Evolutionary conservation across 2,329 filamentous ascomycete species (phyloP), one percentile per base, ranked within the genome.

Genomic region (Clonostachys solani): DNA sequence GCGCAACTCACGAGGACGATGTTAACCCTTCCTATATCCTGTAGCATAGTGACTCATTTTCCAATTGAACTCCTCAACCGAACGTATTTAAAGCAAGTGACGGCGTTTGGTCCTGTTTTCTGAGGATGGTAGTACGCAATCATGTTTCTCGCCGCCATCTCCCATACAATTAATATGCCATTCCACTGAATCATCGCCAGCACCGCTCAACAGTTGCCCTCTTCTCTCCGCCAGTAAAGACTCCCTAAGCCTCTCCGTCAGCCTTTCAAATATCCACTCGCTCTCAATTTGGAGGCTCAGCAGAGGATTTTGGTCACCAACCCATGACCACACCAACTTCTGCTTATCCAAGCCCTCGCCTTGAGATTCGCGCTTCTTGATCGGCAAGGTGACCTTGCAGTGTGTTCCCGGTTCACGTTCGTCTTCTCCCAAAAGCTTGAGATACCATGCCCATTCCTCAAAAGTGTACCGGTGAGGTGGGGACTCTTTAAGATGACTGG

Each of bases 381-480:
- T 12, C 16, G 42, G 16, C 29, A n/a, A 29, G 17, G 45, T 35
- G 36, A 36, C 42, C 8, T 45, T 71, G n/a, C 71, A 61, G 56
- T 84, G 81, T 16, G 66, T 75, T 6, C 67, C 62, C 3, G 76
- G 66, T 52, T 69, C 69, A 47, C 65, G 66, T 57, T 84, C 80
- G 59, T 84, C 79, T 57, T 84, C 80, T 42, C 81, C 81, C n/a
- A 95, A 87, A 33, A 96, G 74, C 18, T 81, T 79, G 8, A 92
- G 84, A 56, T 89, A 94, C 71, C 89, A 88, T 0, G 87, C 86
- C 92, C 91, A 95, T 60, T 95, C 86, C 54, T 91, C 83, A 52
- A 91, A 96, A 0, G 72, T 75, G 61, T 96, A 96, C 46, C 75
- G 77, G 47, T 83, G 83, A 3, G 79, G 75, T 5, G 74, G 65